Conservation (phyloP, 805 yeast species). For the Zygoascus flipseniorum region DNA sequence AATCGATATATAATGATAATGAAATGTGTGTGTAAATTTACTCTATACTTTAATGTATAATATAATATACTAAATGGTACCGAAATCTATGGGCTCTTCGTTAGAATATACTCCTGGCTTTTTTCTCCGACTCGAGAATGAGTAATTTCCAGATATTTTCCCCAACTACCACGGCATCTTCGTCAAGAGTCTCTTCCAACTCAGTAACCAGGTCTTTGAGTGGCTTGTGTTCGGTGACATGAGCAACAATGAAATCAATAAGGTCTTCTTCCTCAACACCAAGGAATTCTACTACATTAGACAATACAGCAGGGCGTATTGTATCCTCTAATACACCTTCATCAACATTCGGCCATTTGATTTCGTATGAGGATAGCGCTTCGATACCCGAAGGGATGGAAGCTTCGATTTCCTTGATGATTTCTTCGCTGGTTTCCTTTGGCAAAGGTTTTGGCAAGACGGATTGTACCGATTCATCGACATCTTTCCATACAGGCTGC, state of each 20-base stretch:
- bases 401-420: slow-evolving; percentile 4
- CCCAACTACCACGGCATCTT: slow-evolving; percentile 31
- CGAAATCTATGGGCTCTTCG: no score
- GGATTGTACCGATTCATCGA: slow-evolving; percentile 3
- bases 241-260: slow-evolving; percentile 23
- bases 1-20: slow-evolving; percentile 14
- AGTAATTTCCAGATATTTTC: slow-evolving; percentile 21
- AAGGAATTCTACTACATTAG: slow-evolving; percentile 23
- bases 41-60: not conserved
- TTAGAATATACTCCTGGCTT: not conserved
- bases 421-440: not conserved
- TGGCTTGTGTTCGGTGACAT: slow-evolving; percentile 17
- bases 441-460: not conserved
- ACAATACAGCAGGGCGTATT: slow-evolving; percentile 17
- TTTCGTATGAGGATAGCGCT: slow-evolving; percentile 14
- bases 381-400: slow-evolving; percentile 15
- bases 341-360: slow-evolving; percentile 21
- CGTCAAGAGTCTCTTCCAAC: slow-evolving; percentile 33
- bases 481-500: not conserved
- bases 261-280: slow-evolving; percentile 28
- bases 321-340: slow-evolving; percentile 13
- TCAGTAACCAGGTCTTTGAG: slow-evolving; percentile 22
- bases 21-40: not conserved
- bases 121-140: slow-evolving; percentile 17
- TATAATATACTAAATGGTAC: not conserved